These are phyloP conservation scores for Peterozyma xylosa DNA, from an alignment of 805 yeast genomes.

Conservation along the genomic window DNA sequence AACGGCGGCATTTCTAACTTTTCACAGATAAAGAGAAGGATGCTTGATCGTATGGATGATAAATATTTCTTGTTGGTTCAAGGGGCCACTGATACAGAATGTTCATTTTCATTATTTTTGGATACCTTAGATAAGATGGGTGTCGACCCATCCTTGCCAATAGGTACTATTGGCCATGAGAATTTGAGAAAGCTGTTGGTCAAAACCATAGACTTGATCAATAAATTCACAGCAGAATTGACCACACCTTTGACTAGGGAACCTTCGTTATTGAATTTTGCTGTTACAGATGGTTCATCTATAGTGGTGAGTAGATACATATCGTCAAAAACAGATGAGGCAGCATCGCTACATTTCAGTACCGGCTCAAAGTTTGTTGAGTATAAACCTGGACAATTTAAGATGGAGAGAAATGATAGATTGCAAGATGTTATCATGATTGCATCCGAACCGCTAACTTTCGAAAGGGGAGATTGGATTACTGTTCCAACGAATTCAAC, in stretches of 20 bases:
- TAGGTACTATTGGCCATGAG: slow-evolving; percentile 43
- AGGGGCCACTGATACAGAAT: slow-evolving; percentile 94
- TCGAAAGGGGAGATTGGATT: slow-evolving; percentile 96
- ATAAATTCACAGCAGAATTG: slow-evolving; percentile 64
- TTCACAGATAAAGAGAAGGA: slow-evolving; percentile 58
- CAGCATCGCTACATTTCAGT: slow-evolving; percentile 91
- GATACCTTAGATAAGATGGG: slow-evolving; percentile 76
- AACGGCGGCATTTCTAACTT: slow-evolving; percentile 86
- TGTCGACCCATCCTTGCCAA: slow-evolving; percentile 48
- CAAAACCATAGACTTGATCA: slow-evolving; percentile 66
- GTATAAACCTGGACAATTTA: slow-evolving; percentile 83
- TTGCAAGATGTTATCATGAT: slow-evolving; percentile 92
- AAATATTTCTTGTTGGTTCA: slow-evolving; percentile 74
- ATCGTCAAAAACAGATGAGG: slow-evolving; percentile 85
- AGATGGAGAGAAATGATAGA: slow-evolving; percentile 89
- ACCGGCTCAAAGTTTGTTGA: slow-evolving; percentile 91
- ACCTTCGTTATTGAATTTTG: slow-evolving; percentile 87
- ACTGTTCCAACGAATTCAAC: slow-evolving; percentile 91
- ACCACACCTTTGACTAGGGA: slow-evolving; percentile 40
- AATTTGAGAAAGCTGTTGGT: slow-evolving; percentile 61
- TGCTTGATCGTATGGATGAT: slow-evolving; percentile 70
- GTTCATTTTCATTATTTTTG: slow-evolving; percentile 83
- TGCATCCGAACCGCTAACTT: slow-evolving; percentile 93
- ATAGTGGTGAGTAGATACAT: slow-evolving; percentile 86
- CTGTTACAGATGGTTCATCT: slow-evolving; percentile 86